Evolutionary conservation across 805 yeast species (phyloP), one percentile per base, ranked within the genome.

Genomic region (Wickerhamia fluorescens): DNA sequence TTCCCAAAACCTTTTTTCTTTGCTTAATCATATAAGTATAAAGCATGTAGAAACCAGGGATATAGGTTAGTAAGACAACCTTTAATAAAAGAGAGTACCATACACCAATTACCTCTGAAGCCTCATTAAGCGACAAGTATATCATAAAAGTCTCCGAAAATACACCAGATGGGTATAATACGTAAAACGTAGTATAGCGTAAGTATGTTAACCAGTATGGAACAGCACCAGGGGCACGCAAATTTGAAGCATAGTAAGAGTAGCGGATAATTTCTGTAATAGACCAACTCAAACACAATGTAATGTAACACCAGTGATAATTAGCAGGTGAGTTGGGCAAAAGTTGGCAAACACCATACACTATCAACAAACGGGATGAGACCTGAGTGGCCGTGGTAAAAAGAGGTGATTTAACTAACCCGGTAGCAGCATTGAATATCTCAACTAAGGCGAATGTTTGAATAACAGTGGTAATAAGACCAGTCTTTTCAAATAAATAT

Each of bases 151-250:
- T 65, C 53, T 92, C 98, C 37, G 89, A 75, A 2, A 82, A 72
- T n/a, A 88, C 96, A 3, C 98, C 98, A 13, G 81, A 55, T 12
- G 98, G 98, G 49, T 92, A 92, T 40, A 92, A 63, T 3, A 85
- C 73, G 41, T 73, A 71, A 56, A 92, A 92, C 16, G 85, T 60
- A 38, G 83, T 82, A 67, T 92, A 92, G 47, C 98, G 73, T 39
- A 86, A 58, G 68, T 79, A 71, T 12, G 77, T 71, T 41, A 89
- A 64, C 48, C 61, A 50, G 21, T 49, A 44, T 4, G 92, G 82
- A 10, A 82, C 78, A 2, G 59, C 47, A 2, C 68, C 73, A 6
- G 61, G 59, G 16, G 67, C 61, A 15, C 54, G 49, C 37, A 82
- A 56, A 41, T 76, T 76, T 31, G 79, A 67, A 6, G 94, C 88